Percentiles rank a stretch among this genome's conserved stretches.
Conservation (phyloP, 495 filamentous ascomycete genomes). For the Articulospora tetracladia region DNA sequence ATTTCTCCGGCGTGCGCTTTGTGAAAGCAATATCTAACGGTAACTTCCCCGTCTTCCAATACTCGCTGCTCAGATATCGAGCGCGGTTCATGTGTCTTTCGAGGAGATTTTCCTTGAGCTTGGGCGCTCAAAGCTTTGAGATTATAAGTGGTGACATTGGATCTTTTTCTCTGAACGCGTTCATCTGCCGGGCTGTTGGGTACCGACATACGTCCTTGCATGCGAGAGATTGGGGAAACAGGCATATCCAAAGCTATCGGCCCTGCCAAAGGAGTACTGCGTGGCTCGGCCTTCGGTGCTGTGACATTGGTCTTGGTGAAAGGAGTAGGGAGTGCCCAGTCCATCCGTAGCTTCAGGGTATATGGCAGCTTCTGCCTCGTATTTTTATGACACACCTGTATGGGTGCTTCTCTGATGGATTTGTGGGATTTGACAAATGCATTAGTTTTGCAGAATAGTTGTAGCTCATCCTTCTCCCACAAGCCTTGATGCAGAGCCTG, state of each 20-base stretch:
- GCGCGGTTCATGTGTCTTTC: slow-evolving; percentile 34
- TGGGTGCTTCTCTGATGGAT: neutral
- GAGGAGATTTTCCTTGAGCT: slow-evolving; percentile 40
- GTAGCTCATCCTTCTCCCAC: slow-evolving; percentile 5
- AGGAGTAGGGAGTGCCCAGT: slow-evolving; percentile 16
- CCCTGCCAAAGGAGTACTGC: neutral
- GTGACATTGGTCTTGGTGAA: neutral
- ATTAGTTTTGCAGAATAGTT: slow-evolving; percentile 1
- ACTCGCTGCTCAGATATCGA: slow-evolving; percentile 24
- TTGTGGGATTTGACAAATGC: slow-evolving; percentile 4
- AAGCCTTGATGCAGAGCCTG: neutral
- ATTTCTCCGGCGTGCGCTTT: slow-evolving; percentile 11
- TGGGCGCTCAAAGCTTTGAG: slow-evolving; percentile 44
- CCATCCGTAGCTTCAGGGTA: slow-evolving; percentile 4
- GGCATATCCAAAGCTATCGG: neutral
- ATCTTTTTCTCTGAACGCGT: slow-evolving; percentile 27
- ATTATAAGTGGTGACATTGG: slow-evolving; percentile 46
- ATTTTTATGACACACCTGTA: slow-evolving; percentile 1
- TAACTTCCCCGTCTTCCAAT: slow-evolving; percentile 5
- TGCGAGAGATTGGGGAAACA: neutral
- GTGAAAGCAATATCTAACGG: slow-evolving; percentile 17
- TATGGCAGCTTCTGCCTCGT: slow-evolving; percentile 5
- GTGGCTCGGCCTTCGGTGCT: neutral
- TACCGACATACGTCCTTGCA: neutral
- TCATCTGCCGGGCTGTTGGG: slow-evolving; percentile 14